phyloP scores from a whole-genome alignment of 129 eudicot genomes.

The Chrysanthemum makinoi region DNA sequence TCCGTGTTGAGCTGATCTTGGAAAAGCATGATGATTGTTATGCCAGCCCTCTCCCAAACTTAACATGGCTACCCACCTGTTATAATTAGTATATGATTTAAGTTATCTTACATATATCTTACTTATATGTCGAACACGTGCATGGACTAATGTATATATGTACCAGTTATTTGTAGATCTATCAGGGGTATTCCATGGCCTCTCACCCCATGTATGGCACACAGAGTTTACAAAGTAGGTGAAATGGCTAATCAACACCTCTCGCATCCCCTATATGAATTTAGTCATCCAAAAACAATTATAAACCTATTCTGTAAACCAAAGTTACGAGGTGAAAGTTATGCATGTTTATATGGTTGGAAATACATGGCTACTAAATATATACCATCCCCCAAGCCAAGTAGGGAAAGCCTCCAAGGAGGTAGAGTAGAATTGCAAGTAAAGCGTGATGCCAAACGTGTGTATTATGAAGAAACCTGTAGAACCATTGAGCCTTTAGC shows the following conservation, averaged over 20 bases:
- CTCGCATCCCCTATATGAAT: conserved; percentile 15
- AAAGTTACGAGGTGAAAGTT: neutral
- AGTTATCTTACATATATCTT: no score
- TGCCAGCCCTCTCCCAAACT: conserved; percentile 87
- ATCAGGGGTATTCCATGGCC: conserved; percentile 21
- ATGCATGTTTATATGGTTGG: neutral
- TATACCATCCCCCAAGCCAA: conserved; percentile 33
- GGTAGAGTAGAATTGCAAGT: conserved; percentile 12
- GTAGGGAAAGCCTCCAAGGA: conserved; percentile 29
- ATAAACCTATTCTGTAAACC: neutral
- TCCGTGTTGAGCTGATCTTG: conserved; percentile 75
- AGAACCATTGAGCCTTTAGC: conserved; percentile 29
- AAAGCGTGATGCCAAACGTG: conserved; percentile 14
- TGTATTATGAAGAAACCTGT: conserved; percentile 24
- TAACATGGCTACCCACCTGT: conserved; percentile 70
- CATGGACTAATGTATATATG: neutral
- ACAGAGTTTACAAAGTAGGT: neutral
- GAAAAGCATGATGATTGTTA: conserved; percentile 85
- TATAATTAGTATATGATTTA: neutral
- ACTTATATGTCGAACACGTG: no score
- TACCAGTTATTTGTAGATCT: conserved; percentile 23
- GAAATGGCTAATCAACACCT: neutral
- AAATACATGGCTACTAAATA: neutral
- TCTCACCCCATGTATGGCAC: conserved; percentile 19
- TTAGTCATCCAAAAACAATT: no score